Conservation (phyloP, 192 early-diverging fungal genomes). For the Coemansia interrupta region DNA sequence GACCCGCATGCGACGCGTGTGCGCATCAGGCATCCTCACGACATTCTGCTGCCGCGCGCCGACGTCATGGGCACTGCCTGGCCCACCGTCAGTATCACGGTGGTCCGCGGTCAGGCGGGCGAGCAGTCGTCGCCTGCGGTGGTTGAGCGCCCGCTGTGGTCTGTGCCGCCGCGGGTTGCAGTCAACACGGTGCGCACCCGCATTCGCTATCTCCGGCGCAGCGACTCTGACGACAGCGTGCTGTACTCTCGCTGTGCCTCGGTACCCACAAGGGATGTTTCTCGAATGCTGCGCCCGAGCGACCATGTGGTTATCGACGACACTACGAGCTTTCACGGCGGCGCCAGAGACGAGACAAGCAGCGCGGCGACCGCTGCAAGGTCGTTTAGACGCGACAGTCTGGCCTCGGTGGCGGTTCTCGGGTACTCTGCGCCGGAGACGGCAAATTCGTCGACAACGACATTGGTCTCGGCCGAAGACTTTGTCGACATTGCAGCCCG, state of each 20-base stretch:
- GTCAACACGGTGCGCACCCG: slow-evolving; percentile 31
- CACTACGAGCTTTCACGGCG: slow-evolving; percentile 4
- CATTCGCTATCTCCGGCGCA: slow-evolving; percentile 36
- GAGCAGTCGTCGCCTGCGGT: not conserved
- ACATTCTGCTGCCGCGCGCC: slow-evolving; percentile 22
- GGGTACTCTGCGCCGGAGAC: slow-evolving; percentile 28
- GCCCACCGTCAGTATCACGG: slow-evolving; percentile 27
- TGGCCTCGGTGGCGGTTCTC: not conserved
- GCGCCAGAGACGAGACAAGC: not conserved
- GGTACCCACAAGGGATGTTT: slow-evolving; percentile 10
- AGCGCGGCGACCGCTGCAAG: not conserved
- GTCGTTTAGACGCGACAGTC: not conserved
- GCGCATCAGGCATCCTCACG: slow-evolving; percentile 35
- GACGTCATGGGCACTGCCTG: slow-evolving; percentile 26
- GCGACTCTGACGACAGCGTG: slow-evolving; percentile 12
- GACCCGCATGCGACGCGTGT: slow-evolving; percentile 48
- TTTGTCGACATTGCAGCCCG: slow-evolving; percentile 18
- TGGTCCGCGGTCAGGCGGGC: not conserved
- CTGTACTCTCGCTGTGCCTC: slow-evolving; percentile 45
- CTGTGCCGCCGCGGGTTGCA: slow-evolving; percentile 39
- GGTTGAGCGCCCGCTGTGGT: slow-evolving; percentile 15
- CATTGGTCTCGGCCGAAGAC: slow-evolving; percentile 20
- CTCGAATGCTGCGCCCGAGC: slow-evolving; percentile 11
- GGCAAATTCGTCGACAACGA: not conserved
- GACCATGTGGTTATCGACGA: slow-evolving; percentile 22